A percentile compares a stretch with the other conserved stretches of the same genome.
These are phyloP conservation scores for Dactylellina drechsleri DNA, from an alignment of 2,329 filamentous ascomycete species.

Conservation along the genomic window DNA sequence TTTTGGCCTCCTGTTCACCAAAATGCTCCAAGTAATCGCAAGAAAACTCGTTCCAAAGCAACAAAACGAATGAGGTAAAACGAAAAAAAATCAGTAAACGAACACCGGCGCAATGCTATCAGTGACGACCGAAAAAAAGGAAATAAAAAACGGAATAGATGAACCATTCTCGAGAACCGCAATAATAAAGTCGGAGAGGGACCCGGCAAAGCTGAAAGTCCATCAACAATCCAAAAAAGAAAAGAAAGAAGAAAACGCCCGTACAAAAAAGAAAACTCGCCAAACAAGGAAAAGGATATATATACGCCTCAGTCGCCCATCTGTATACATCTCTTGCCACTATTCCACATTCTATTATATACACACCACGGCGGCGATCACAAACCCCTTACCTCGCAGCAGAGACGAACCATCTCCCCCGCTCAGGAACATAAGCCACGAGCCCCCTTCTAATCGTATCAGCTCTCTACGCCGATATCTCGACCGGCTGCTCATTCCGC, in stretches of 20 bases:
- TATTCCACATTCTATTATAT: conserved; percentile 28
- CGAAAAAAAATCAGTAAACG: background rate
- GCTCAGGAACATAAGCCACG: conserved; percentile 41
- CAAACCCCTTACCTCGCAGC: background rate
- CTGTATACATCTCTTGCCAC: conserved; percentile 16
- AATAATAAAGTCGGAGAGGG: background rate
- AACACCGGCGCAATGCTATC: conserved; percentile 47
- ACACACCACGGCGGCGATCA: conserved; percentile 4
- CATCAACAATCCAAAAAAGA: background rate
- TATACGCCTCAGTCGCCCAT: conserved; percentile 16
- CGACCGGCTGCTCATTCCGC: conserved; percentile 6
- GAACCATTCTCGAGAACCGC: background rate
- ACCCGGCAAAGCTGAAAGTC: background rate
- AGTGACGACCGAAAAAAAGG: background rate
- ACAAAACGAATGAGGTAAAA: background rate
- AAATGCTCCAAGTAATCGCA: background rate
- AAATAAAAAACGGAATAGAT: background rate
- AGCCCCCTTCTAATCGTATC: conserved; percentile 37
- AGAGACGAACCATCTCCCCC: conserved; percentile 37
- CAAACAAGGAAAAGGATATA: conserved; percentile 5
- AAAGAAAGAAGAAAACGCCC: background rate
- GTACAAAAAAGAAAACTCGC: background rate
- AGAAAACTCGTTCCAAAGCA: background rate
- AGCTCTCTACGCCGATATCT: conserved; percentile 49
- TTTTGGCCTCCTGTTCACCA: background rate